Evolutionary conservation across 345 rosid species (phyloP).

Genomic region (Citrus mangshanensis): DNA sequence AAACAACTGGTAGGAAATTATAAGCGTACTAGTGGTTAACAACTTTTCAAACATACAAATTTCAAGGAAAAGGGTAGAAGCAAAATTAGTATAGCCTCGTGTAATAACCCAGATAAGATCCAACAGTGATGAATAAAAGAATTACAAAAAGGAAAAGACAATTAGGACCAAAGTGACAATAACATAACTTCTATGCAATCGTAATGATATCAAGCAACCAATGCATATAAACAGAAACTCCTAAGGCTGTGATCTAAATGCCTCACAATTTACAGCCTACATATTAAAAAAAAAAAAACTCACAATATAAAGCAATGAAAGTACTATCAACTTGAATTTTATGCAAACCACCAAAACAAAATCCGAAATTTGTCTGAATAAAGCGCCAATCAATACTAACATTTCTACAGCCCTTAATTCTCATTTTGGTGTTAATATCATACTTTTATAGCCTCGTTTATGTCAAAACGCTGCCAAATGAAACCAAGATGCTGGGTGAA

Average conservation of each 20-base stretch:
- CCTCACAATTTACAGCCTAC: neutral
- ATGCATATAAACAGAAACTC: neutral
- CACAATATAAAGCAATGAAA: neutral
- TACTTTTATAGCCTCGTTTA: neutral
- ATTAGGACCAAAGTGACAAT: too few species aligned
- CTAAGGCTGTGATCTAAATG: neutral
- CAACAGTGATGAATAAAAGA: neutral
- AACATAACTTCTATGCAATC: neutral
- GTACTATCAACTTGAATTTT: neutral
- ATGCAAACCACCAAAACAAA: neutral
- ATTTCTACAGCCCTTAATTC: neutral
- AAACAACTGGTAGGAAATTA: slow-evolving; percentile 38
- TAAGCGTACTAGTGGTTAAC: neutral
- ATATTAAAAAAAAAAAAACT: neutral
- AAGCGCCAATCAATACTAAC: neutral
- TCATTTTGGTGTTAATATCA: neutral
- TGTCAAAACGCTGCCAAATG: neutral
- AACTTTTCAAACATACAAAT: neutral
- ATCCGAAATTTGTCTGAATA: neutral
- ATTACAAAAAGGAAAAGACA: neutral
- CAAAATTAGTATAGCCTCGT: neutral
- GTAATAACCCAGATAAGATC: neutral
- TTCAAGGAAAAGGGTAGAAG: neutral
- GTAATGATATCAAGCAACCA: neutral
- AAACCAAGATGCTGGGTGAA: neutral